Evolutionary conservation across 1,284 basidiomycete genomes (phyloP).

Genomic region (Takashimella tepidaria): DNA sequence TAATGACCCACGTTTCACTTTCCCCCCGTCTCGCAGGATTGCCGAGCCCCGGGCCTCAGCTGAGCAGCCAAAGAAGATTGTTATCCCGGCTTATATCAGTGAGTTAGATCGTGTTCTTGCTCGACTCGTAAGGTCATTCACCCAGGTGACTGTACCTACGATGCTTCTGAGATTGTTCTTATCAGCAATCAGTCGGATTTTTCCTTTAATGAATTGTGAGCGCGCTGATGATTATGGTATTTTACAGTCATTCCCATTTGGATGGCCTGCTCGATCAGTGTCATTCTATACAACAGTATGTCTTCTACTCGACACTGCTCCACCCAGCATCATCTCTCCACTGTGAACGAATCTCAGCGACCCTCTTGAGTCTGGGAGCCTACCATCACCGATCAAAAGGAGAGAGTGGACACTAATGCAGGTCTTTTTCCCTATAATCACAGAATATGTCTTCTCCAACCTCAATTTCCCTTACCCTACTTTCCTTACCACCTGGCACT

Average conservation of each 20-base stretch:
- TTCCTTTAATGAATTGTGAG: no score
- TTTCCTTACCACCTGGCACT: conserved; percentile 82
- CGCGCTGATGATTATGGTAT: no score
- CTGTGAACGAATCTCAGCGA: no score
- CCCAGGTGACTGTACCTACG: no score
- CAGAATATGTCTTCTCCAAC: conserved; percentile 72
- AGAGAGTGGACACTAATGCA: neutral
- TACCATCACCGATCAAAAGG: no score
- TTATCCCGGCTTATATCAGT: conserved; percentile 47
- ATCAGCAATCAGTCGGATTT: no score
- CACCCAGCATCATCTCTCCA: no score
- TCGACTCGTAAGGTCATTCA: no score
- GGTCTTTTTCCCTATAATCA: neutral
- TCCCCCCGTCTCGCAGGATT: conserved; percentile 12
- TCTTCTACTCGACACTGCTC: no score
- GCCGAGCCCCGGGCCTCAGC: conserved; percentile 15
- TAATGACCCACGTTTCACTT: no score
- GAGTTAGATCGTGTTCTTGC: conserved; percentile 11
- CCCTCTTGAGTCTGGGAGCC: no score
- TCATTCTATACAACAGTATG: conserved; percentile 90
- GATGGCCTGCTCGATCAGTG: conserved; percentile 82
- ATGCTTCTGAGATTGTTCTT: no score
- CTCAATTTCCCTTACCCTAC: conserved; percentile 79
- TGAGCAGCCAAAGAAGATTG: conserved; percentile 45
- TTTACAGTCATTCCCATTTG: conserved; percentile 47